Evolutionary conservation across 2,329 filamentous ascomycete genomes (phyloP), one percentile per base, ranked within the genome.

Genomic region (Aspergillus ochraceus): DNA sequence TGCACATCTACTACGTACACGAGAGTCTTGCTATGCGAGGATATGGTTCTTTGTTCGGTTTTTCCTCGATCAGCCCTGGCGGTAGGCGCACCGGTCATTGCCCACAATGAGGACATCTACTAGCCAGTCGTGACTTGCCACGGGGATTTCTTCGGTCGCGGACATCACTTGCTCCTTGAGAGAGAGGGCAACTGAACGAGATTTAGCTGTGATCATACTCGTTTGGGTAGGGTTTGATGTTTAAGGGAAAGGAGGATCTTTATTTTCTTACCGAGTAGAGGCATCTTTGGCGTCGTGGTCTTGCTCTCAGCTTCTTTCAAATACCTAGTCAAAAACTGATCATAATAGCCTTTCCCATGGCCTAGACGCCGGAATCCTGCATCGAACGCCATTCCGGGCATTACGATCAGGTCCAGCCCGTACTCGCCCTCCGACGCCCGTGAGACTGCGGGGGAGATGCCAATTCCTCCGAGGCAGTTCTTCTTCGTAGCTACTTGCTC

Each of bases 281-380:
- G 85, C 79, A 84, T 85, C 65, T 74, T 76, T 52, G 68, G 61
- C 64, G 65, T 69, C 58, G 64, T 65, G 69, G 70, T 66, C 64
- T 62, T 68, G 65, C 62, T 69, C 64, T 62, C 69, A 50, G 68
- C 75, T 74, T 69, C 70, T 65, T 76, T 75, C 76, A 83, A 74
- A 83, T 93, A 96, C 67, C 89, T 86, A 70, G 89, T 86, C 72
- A 99, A 79, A 76, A 97, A 99, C 75, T 88, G 90, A 79, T 99
- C 95, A 81, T 99, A 99, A 79, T 96, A 99, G 32, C 95, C 95
- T 76, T 92, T 96, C 58, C 95, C 95, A 76, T 99, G 95, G 46
- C 95, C 95, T 20, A 98, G 83, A 68, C 95, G 85, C 66, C 89
- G 86, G 61, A 95, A 84, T 12, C 79, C 80, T 3, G 81, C 81